A percentile compares a stretch with the other conserved stretches of the same genome.
Evolutionary conservation across 2,329 filamentous ascomycete genomes (phyloP).

Genomic region (Neofusicoccum laricinum): DNA sequence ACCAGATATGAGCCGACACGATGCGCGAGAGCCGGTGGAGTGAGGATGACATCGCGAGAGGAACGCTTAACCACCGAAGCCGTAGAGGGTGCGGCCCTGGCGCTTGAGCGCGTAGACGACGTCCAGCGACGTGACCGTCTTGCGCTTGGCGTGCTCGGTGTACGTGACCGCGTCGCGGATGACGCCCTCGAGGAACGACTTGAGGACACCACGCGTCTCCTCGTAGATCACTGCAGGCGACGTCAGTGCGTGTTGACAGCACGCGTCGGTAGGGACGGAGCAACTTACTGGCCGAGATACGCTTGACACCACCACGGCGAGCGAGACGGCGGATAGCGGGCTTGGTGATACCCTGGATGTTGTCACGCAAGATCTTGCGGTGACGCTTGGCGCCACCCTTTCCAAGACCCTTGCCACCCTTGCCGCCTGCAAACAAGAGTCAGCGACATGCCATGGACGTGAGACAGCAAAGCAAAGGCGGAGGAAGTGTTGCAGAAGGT

Average conservation of each 20-base stretch:
- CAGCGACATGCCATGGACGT: conserved; percentile 34
- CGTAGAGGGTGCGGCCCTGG: conserved; percentile 65
- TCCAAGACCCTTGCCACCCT: conserved; percentile 96
- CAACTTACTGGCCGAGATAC: conserved; percentile 88
- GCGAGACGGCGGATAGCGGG: conserved; percentile 97
- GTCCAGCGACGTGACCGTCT: conserved; percentile 64
- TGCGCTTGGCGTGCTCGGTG: conserved; percentile 80
- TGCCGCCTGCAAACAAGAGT: conserved; percentile 66
- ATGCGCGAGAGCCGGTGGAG: not conserved
- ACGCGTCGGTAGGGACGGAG: conserved; percentile 2
- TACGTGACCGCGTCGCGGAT: conserved; percentile 78
- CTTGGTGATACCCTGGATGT: conserved; percentile 99
- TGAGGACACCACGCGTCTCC: conserved; percentile 77
- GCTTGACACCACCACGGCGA: conserved; percentile 99
- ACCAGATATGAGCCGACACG: conserved; percentile 3
- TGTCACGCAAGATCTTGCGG: conserved; percentile 98
- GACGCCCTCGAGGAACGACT: conserved; percentile 80
- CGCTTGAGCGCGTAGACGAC: conserved; percentile 63
- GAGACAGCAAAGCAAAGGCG: not conserved
- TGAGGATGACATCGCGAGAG: not conserved
- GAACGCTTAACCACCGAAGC: conserved; percentile 61
- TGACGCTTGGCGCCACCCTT: conserved; percentile 99
- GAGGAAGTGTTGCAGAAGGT: not conserved
- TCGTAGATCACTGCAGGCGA: conserved; percentile 68
- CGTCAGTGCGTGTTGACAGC: conserved; percentile 18